phyloP scores from a whole-genome alignment of 108 stramenopile genomes.

The Fragilariopsis cylindrus region DNA sequence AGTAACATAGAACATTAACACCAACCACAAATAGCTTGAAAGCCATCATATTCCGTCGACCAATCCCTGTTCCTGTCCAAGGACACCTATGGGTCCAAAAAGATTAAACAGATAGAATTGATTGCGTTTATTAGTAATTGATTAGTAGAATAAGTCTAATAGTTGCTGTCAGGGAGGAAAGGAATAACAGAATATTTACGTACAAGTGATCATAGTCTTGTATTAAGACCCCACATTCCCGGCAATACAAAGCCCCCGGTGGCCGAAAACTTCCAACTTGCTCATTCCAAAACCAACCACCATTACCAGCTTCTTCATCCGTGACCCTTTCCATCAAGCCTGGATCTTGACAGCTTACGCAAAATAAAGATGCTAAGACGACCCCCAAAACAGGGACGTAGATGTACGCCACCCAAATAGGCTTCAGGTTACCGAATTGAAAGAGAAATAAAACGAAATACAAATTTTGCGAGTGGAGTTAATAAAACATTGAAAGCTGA shows the following conservation, averaged over 20 bases:
- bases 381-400: constrained; percentile 71
- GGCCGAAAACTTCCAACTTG: constrained; percentile 90
- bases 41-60: constrained; percentile 70
- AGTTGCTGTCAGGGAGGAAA: background rate
- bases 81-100: constrained; percentile 48
- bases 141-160: background rate
- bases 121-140: background rate
- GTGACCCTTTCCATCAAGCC: constrained; percentile 82
- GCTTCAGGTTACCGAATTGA: constrained; percentile 31
- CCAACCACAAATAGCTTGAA: constrained; percentile 82
- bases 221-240: constrained; percentile 77
- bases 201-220: constrained; percentile 85
- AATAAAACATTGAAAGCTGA: background rate
- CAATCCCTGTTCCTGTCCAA: constrained; percentile 86
- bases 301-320: constrained; percentile 83
- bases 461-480: background rate
- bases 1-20: constrained; percentile 87
- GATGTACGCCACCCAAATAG: constrained; percentile 72
- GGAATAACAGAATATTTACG: constrained; percentile 2
- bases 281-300: constrained; percentile 93
- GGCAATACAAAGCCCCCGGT: constrained; percentile 85
- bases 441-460: background rate
- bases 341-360: constrained; percentile 85
- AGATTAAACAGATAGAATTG: background rate
- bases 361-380: constrained; percentile 69